Percentiles rank a stretch among this genome's conserved stretches.
These are phyloP conservation scores for Solanum acaule DNA, from an alignment of 257 asterid species.

Conservation along the genomic window DNA sequence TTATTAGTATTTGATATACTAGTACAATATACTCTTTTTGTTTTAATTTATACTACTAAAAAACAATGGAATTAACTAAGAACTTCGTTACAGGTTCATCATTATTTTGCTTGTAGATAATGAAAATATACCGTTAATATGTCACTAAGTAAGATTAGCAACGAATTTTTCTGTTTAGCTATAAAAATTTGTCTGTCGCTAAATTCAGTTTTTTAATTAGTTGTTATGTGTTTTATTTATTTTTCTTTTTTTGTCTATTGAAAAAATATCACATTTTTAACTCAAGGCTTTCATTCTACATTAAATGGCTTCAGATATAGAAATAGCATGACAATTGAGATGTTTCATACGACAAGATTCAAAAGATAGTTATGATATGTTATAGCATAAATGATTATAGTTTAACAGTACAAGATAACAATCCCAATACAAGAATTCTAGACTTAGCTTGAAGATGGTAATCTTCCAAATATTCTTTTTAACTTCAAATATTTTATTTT, in stretches of 20 bases:
- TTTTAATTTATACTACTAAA: neutral
- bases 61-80: too few species aligned
- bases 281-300: neutral
- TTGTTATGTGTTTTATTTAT: neutral
- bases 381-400: neutral
- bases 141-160: neutral
- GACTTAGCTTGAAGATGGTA: too few species aligned
- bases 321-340: neutral
- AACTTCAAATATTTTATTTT: neutral
- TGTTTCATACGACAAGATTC: neutral
- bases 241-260: neutral
- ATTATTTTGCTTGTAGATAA: too few species aligned
- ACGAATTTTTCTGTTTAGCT: too few species aligned
- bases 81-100: rapidly evolving
- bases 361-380: neutral
- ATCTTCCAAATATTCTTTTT: neutral
- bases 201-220: too few species aligned
- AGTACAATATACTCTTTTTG: neutral
- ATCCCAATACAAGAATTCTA: too few species aligned
- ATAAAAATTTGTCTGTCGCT: neutral
- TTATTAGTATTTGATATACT: neutral
- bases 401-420: neutral
- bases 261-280: neutral
- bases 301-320: neutral
- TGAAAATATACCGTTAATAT: too few species aligned